These are phyloP conservation scores for Clavulina sp. DNA, from an alignment of 768 basidiomycete species.

Conservation along the genomic window DNA sequence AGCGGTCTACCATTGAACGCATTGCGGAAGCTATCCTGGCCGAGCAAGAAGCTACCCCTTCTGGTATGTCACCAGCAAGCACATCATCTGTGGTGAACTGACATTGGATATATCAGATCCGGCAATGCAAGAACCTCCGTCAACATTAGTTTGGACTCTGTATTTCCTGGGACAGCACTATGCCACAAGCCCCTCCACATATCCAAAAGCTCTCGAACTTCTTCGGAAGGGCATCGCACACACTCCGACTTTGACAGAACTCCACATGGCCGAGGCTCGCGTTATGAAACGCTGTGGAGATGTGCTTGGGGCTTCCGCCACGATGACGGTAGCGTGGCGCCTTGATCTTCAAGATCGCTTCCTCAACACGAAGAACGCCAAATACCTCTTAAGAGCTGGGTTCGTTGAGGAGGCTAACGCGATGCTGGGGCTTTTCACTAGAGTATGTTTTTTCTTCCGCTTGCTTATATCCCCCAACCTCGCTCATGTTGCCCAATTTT, in stretches of 20 bases:
- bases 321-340: conserved; percentile 62
- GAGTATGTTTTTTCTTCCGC: conserved; percentile 34
- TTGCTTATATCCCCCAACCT: neutral
- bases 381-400: conserved; percentile 76
- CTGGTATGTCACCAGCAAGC: neutral
- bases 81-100: neutral
- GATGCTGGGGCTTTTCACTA: conserved; percentile 77
- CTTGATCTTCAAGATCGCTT: conserved; percentile 92
- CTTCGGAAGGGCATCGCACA: conserved; percentile 55
- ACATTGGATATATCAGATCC: neutral
- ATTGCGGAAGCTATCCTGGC: conserved; percentile 29
- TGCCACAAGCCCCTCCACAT: conserved; percentile 31
- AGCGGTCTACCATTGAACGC: conserved; percentile 51
- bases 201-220: conserved; percentile 35
- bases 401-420: conserved; percentile 56
- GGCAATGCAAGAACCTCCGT: conserved; percentile 36
- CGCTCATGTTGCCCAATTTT: neutral
- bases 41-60: conserved; percentile 10
- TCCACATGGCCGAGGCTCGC: conserved; percentile 66
- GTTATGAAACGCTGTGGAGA: conserved; percentile 80
- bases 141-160: conserved; percentile 82
- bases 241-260: conserved; percentile 86
- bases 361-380: conserved; percentile 83
- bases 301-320: conserved; percentile 47
- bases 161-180: conserved; percentile 90